Percentiles rank a stretch among this genome's conserved stretches.
These are phyloP conservation scores for Hysterium pulicare DNA, from an alignment of 2,329 filamentous ascomycete genomes.

Conservation along the genomic window DNA sequence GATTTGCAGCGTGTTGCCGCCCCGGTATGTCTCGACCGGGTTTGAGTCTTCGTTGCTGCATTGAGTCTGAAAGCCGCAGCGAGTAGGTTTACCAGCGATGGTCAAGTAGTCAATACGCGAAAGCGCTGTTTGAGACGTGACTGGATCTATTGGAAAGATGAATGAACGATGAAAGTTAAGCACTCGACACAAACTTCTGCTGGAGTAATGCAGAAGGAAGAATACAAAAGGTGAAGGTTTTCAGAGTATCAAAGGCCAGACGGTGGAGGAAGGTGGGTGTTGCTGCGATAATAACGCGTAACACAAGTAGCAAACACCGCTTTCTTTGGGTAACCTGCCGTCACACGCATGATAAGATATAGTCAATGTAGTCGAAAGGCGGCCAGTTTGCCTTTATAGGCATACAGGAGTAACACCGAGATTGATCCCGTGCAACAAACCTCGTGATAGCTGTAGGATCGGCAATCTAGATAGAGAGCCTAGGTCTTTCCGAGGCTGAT, in stretches of 20 bases:
- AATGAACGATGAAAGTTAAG: background rate
- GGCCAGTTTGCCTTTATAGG: background rate
- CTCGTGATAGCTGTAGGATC: background rate
- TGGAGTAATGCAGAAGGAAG: background rate
- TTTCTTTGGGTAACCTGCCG: background rate
- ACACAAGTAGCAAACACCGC: slow-evolving; percentile 1
- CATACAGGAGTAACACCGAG: background rate
- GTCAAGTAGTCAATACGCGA: background rate
- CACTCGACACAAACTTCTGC: background rate
- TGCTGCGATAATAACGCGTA: background rate
- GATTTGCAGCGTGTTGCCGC: background rate
- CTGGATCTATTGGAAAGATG: background rate
- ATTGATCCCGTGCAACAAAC: background rate
- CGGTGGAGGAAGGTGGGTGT: background rate
- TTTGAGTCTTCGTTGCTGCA: background rate
- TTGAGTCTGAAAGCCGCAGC: background rate
- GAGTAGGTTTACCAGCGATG: background rate
- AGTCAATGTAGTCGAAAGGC: background rate
- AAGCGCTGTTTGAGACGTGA: background rate
- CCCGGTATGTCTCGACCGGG: background rate
- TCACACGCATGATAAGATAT: background rate
- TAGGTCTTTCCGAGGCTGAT: background rate
- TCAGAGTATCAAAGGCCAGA: background rate
- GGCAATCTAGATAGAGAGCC: background rate
- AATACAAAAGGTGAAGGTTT: background rate